Conservation (phyloP, 140 eudicot species). For the Cichorium intybus region DNA sequence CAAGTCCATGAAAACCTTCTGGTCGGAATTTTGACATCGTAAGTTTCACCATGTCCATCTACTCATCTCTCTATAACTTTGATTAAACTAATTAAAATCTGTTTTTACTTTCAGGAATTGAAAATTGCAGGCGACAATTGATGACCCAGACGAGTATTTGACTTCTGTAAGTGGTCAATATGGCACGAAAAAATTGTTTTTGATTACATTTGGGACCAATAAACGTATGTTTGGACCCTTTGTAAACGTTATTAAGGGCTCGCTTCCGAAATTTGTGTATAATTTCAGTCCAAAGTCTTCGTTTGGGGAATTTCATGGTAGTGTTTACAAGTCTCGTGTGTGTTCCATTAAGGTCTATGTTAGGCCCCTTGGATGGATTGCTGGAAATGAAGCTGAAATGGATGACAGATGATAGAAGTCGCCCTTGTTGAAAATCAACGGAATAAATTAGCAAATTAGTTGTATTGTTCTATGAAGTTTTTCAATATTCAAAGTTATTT, state of each 20-base stretch:
- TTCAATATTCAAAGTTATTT: too few relatives aligned
- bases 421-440: too few relatives aligned
- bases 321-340: background rate
- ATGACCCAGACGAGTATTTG: background rate
- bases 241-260: background rate
- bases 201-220: background rate
- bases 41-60: background rate
- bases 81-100: too few relatives aligned
- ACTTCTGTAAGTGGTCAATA: background rate
- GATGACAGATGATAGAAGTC: background rate
- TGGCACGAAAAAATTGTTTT: background rate
- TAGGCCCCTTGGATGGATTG: background rate
- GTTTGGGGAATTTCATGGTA: background rate
- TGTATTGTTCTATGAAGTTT: too few relatives aligned
- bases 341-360: background rate
- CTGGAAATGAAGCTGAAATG: background rate
- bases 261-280: background rate
- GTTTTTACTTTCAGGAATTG: background rate
- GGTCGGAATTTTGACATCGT: slow-evolving; percentile 12
- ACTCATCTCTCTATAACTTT: background rate
- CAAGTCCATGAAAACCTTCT: slow-evolving; percentile 1
- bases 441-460: too few relatives aligned
- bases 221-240: background rate
- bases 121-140: background rate
- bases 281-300: background rate